phyloP scores from a whole-genome alignment of 768 basidiomycete species.

The Suillus subaureus region DNA sequence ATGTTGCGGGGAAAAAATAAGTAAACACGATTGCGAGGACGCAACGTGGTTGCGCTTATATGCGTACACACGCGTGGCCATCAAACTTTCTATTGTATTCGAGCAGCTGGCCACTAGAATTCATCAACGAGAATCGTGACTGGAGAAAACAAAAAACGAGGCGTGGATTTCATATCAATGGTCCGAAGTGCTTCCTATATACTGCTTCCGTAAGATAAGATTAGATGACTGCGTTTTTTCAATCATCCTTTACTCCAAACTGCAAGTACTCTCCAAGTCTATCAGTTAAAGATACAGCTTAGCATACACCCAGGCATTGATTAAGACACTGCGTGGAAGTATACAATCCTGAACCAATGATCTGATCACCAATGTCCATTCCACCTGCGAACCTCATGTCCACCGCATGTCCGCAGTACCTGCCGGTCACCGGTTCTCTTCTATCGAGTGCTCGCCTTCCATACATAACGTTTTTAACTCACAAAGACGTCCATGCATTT shows the following conservation, averaged over 20 bases:
- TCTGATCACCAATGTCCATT: neutral
- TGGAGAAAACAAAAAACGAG: constrained; percentile 5
- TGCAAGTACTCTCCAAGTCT: neutral
- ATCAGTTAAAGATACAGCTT: neutral
- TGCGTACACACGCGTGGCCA: neutral
- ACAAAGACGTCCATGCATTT: neutral
- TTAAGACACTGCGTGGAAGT: too few species aligned
- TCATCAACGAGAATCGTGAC: neutral
- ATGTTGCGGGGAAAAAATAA: constrained; percentile 19
- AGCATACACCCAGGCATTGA: too few species aligned
- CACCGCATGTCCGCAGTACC: constrained; percentile 1
- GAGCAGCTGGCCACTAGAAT: neutral
- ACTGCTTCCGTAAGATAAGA: constrained; percentile 13
- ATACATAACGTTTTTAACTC: neutral
- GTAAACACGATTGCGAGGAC: constrained; percentile 21
- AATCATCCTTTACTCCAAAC: too few species aligned
- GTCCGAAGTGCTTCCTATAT: neutral
- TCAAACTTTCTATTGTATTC: constrained; percentile 9
- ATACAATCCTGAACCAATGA: neutral
- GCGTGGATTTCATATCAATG: neutral
- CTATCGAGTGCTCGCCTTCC: neutral
- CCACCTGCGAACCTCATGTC: neutral
- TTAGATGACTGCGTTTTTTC: neutral
- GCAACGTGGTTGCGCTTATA: constrained; percentile 13
- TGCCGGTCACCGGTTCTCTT: neutral